A percentile compares a stretch with the other conserved stretches of the same genome.
Evolutionary conservation across 2,329 filamentous ascomycete genomes (phyloP).

Genomic region (Tolypocladium capitatum): DNA sequence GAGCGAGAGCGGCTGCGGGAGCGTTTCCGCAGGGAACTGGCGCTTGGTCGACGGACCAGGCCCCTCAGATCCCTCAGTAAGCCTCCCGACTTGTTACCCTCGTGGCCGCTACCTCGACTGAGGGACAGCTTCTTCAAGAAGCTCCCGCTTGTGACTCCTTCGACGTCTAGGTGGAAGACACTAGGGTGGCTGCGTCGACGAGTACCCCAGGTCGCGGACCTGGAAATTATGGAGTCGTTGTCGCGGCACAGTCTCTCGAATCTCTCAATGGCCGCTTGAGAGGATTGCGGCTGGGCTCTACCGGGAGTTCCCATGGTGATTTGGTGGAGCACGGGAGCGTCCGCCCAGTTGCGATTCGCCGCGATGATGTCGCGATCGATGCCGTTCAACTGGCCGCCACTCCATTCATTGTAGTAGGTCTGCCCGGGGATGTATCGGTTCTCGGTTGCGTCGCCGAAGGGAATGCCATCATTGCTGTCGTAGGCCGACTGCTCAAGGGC

Average conservation of each 20-base stretch:
- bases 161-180: constrained; percentile 36
- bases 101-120: constrained; percentile 26
- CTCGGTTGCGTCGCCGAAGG: constrained; percentile 32
- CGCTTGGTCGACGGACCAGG: constrained; percentile 37
- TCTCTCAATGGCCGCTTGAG: constrained; percentile 38
- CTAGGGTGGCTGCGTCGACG: constrained; percentile 51
- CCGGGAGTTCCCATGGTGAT: constrained; percentile 23
- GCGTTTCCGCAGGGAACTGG: constrained; percentile 30
- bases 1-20: constrained; percentile 20
- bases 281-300: constrained; percentile 33
- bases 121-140: constrained; percentile 51
- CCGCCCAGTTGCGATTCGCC: constrained; percentile 33
- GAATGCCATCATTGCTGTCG: constrained; percentile 29
- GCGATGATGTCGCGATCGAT: constrained; percentile 38
- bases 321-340: constrained; percentile 31
- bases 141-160: constrained; percentile 45
- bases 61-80: constrained; percentile 36
- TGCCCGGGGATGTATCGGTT: constrained; percentile 36
- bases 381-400: constrained; percentile 28
- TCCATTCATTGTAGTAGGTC: constrained; percentile 31
- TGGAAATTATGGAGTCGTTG: constrained; percentile 45
- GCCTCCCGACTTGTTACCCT: constrained; percentile 31
- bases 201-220: constrained; percentile 58
- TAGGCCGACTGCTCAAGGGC: constrained; percentile 8
- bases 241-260: constrained; percentile 40